Evolutionary conservation across 805 yeast genomes (phyloP), one percentile per base, ranked within the genome.

Genomic region (Metschnikowia lachancei): DNA sequence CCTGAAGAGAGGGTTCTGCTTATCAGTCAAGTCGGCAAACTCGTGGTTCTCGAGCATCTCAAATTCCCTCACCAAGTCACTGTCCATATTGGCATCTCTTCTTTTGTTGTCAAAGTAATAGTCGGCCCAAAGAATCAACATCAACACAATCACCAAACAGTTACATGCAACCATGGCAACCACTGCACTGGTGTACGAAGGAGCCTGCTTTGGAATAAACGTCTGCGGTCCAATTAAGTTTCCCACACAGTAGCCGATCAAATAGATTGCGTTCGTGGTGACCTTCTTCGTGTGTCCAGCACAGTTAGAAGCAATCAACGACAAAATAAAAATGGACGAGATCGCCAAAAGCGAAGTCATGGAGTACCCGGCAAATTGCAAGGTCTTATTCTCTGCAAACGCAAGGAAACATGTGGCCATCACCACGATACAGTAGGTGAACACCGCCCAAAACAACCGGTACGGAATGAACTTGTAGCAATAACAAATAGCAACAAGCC

Each of bases 211-310:
- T 0, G 61, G 60, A 37, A 60, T 58, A 54, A 77, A 78, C 3
- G 79, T 66, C 50, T 77, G 81, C 1, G 84, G 82, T 1, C 85
- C 85, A 40, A 71, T 63, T 39, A 77, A 62, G 56, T 79, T 81
- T 18, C 85, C 85, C 8, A 68, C 75, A 58, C 81, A 75, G 61
- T 72, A 78, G 4, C 75, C 77, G 40, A 80, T 57, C 34, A 80
- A 66, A 47, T 66, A 61, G 26, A 75, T 52, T 1, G 79, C 75
- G 55, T 70, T 76, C 1, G 67, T 72, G 2, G 76, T 66, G 39
- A 69, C 61, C 58, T 78, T 79, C 64, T 81, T 81, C 10, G 85
- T 79, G 55, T 74, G 76, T 8, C 86, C 86, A 6, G 78, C 78
- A 39, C 72, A 69, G 54, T 79, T 79, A 5, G 78, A 65, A 22